Percentiles rank a stretch among this genome's conserved stretches.
Evolutionary conservation across 2,329 filamentous ascomycete genomes (phyloP).

Genomic region (Arachnomyces sp.): DNA sequence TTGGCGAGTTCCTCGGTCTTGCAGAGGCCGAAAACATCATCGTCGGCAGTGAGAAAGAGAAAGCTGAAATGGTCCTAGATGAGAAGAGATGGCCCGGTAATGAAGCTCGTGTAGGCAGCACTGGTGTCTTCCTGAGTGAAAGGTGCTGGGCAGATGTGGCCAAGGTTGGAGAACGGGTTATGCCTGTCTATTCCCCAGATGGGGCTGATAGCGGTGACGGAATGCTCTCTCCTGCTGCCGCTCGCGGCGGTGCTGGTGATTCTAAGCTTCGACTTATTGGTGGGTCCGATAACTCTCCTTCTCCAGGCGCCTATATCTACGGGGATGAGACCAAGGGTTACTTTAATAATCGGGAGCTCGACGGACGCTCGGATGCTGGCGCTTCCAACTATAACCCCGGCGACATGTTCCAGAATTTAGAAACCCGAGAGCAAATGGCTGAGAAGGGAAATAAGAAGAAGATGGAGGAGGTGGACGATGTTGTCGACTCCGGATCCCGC

Average conservation of each 20-base stretch:
- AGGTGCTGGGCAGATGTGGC: slow-evolving; percentile 89
- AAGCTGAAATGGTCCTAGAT: slow-evolving; percentile 82
- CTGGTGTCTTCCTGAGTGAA: slow-evolving; percentile 91
- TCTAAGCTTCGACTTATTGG: slow-evolving; percentile 49
- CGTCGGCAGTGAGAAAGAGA: slow-evolving; percentile 86
- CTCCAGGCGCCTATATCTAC: slow-evolving; percentile 55
- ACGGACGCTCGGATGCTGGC: slow-evolving; percentile 83
- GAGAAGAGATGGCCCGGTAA: slow-evolving; percentile 88
- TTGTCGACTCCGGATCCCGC: slow-evolving; percentile 65
- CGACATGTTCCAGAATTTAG: slow-evolving; percentile 97
- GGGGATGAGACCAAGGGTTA: slow-evolving; percentile 72
- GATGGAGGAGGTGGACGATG: slow-evolving; percentile 82
- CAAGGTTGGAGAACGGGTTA: slow-evolving; percentile 56
- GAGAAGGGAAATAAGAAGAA: slow-evolving; percentile 90
- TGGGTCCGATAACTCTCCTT: slow-evolving; percentile 38
- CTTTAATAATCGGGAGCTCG: slow-evolving; percentile 70
- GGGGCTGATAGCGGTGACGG: slow-evolving; percentile 50
- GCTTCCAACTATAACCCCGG: slow-evolving; percentile 83
- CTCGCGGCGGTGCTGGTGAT: slow-evolving; percentile 33
- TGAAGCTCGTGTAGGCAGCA: slow-evolving; percentile 82
- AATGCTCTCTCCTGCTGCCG: slow-evolving; percentile 45
- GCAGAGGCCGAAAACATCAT: slow-evolving; percentile 76
- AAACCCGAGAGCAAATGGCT: slow-evolving; percentile 87
- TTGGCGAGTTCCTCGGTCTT: slow-evolving; percentile 87
- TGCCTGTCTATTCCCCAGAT: slow-evolving; percentile 52